These are phyloP conservation scores for Xylaria sp. DNA, from an alignment of 495 filamentous ascomycete genomes.

Conservation along the genomic window DNA sequence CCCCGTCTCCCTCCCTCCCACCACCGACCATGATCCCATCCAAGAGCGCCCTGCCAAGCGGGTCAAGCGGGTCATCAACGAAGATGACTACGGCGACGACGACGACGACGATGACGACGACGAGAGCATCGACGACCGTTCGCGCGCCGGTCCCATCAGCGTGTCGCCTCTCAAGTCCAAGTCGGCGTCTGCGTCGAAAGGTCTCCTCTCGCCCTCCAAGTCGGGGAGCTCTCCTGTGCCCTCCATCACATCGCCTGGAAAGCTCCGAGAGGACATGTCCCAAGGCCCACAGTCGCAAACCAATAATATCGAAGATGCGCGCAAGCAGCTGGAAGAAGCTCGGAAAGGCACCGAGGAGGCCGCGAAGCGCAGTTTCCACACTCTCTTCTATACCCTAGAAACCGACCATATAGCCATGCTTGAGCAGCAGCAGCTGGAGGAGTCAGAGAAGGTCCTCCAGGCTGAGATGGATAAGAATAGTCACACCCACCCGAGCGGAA, in stretches of 20 bases:
- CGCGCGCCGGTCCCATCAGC: slow-evolving; percentile 36
- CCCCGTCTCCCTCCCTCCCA: slow-evolving; percentile 46
- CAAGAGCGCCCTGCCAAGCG: slow-evolving; percentile 57
- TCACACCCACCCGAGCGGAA: slow-evolving; percentile 54
- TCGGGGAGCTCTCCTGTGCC: slow-evolving; percentile 64
- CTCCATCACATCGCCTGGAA: slow-evolving; percentile 59
- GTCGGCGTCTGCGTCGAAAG: slow-evolving; percentile 55
- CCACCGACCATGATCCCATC: slow-evolving; percentile 55
- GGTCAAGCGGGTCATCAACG: slow-evolving; percentile 66
- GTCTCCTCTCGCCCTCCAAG: slow-evolving; percentile 61
- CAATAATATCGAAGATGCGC: slow-evolving; percentile 80
- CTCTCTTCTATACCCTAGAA: slow-evolving; percentile 91
- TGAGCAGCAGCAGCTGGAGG: slow-evolving; percentile 95
- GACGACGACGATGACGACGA: slow-evolving; percentile 77
- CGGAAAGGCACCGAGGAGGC: slow-evolving; percentile 92
- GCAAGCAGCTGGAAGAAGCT: slow-evolving; percentile 91
- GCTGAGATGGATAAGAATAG: slow-evolving; percentile 82
- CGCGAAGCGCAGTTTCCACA: slow-evolving; percentile 87
- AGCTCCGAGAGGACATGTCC: slow-evolving; percentile 49
- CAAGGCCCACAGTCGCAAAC: slow-evolving; percentile 55
- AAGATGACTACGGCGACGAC: slow-evolving; percentile 84
- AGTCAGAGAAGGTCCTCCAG: slow-evolving; percentile 93
- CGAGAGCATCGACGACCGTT: slow-evolving; percentile 58
- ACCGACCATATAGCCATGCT: slow-evolving; percentile 95
- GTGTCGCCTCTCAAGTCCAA: slow-evolving; percentile 69